Evolutionary conservation across 768 basidiomycete species (phyloP).

Genomic region (Lactarius quietus): DNA sequence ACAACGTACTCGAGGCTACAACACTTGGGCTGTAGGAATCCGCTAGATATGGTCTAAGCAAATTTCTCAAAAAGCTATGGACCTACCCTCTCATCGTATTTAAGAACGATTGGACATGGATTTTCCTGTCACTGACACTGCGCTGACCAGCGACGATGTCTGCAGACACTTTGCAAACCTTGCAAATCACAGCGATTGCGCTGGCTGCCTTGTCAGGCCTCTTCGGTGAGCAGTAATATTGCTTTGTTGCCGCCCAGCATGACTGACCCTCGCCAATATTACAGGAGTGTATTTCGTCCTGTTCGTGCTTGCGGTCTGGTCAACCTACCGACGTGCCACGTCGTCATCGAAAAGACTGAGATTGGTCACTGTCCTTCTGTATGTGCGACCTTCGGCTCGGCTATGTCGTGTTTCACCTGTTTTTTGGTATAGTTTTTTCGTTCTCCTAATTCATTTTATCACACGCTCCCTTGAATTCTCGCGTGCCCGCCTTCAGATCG

Average conservation of each 20-base stretch:
- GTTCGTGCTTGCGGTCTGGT: conserved; percentile 28
- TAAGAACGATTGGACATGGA: not conserved
- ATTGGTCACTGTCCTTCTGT: conserved; percentile 27
- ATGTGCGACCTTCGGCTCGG: not conserved
- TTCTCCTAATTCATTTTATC: conserved; percentile 27
- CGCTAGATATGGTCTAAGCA: not conserved
- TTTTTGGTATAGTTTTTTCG: conserved; percentile 23
- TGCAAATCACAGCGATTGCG: conserved; percentile 22
- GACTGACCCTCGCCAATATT: not conserved
- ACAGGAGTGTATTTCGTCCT: conserved; percentile 28
- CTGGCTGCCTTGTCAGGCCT: conserved; percentile 24
- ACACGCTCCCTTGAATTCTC: conserved; percentile 26
- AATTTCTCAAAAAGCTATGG: not conserved
- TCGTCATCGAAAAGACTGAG: conserved; percentile 20
- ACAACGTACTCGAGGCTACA: not conserved
- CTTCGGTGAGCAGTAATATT: conserved; percentile 19
- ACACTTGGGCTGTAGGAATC: not conserved
- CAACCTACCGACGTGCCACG: conserved; percentile 16
- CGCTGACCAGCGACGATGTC: conserved; percentile 1
- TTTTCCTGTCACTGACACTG: not conserved
- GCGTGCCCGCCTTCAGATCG: conserved; percentile 23
- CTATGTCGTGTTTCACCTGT: conserved; percentile 28
- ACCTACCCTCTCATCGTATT: not conserved
- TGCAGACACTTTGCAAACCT: conserved; percentile 15
- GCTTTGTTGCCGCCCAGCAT: not conserved